Conservation (phyloP, 345 rosid species). For the Hevea brasiliensis region DNA sequence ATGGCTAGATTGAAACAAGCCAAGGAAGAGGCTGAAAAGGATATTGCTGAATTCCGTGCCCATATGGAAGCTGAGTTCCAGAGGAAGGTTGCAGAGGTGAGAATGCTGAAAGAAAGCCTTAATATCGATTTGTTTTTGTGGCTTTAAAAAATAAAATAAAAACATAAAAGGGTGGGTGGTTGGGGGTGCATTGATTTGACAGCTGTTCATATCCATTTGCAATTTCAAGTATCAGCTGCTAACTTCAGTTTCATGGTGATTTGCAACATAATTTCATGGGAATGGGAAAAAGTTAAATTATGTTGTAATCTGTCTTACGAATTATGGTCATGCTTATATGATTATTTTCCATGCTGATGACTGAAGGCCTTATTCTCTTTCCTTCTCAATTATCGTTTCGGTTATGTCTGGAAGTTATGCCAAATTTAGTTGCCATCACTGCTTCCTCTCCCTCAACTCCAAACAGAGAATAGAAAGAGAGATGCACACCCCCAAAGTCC, state of each 20-base stretch:
- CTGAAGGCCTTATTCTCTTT: not conserved
- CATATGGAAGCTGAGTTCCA: conserved; percentile 79
- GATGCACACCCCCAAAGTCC: no score
- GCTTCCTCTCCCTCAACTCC: no score
- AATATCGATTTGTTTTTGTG: not conserved
- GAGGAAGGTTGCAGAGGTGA: conserved; percentile 80
- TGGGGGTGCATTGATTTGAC: no score
- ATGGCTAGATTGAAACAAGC: conserved; percentile 84
- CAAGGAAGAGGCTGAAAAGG: conserved; percentile 94
- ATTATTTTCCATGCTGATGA: not conserved
- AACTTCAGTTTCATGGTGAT: not conserved
- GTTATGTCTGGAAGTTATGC: not conserved
- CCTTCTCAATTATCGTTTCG: not conserved
- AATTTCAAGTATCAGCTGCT: no score
- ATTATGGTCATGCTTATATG: no score
- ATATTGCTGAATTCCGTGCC: conserved; percentile 67
- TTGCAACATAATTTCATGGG: not conserved
- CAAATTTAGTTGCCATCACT: not conserved
- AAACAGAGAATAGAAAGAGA: not conserved
- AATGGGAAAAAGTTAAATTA: not conserved
- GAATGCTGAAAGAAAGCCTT: not conserved
- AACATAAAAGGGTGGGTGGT: no score
- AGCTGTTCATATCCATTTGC: no score
- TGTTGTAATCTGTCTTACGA: no score
- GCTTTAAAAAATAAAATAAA: not conserved